Evolutionary conservation across 2,329 filamentous ascomycete species (phyloP).

Genomic region (Aspergillus melleus): DNA sequence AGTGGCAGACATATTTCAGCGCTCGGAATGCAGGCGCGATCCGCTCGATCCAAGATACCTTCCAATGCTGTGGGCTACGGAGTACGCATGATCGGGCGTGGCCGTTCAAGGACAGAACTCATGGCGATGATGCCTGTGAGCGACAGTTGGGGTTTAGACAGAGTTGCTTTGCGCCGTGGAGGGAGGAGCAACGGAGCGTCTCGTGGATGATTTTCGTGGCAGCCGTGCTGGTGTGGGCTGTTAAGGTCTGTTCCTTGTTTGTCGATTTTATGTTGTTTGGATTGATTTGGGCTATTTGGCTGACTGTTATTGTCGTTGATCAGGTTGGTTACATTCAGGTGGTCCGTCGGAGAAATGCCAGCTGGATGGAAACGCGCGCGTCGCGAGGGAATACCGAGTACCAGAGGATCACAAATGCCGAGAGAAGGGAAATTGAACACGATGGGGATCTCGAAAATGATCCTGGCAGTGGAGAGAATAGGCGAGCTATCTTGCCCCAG

Average conservation of each 20-base stretch:
- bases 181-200: constrained; percentile 23
- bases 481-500: not conserved
- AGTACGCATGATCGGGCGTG: constrained; percentile 39
- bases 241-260: constrained; percentile 19
- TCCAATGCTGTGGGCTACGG: constrained; percentile 37
- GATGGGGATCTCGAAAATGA: not conserved
- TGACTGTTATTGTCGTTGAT: not conserved
- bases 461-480: not conserved
- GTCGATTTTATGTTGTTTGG: too few species aligned
- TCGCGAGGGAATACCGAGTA: not conserved
- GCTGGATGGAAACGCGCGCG: not conserved
- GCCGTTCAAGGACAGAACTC: constrained; percentile 35
- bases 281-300: not conserved
- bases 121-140: constrained; percentile 35
- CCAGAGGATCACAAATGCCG: not conserved
- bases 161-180: constrained; percentile 34
- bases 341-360: not conserved
- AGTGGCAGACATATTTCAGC: constrained; percentile 34
- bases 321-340: not conserved
- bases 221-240: constrained; percentile 20
- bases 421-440: not conserved
- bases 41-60: constrained; percentile 33
- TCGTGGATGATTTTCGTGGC: constrained; percentile 32
- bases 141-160: constrained; percentile 29
- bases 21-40: constrained; percentile 31